A percentile compares a stretch with the other conserved stretches of the same genome.
Conservation (phyloP, 257 asterid species). For the Marsdenia floribunda region DNA sequence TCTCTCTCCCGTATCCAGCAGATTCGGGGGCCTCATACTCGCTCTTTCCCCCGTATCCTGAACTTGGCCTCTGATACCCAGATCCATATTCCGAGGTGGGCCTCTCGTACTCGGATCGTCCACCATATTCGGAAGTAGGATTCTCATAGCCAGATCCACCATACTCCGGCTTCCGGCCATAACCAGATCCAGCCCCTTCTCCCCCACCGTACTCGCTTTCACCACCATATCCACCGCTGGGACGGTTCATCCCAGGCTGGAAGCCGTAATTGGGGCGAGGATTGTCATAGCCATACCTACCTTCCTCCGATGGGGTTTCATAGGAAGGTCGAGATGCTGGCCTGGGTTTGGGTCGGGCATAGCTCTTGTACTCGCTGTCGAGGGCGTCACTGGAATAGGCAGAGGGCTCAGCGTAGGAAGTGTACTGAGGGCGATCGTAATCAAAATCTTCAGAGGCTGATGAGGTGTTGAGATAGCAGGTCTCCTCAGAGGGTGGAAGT, state of each 20-base stretch:
- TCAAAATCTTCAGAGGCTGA: conserved; percentile 56
- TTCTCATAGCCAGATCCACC: not conserved
- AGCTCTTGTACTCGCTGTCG: conserved; percentile 79
- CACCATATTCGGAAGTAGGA: conserved; percentile 9
- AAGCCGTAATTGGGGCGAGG: conserved; percentile 40
- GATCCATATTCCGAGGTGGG: conserved; percentile 3
- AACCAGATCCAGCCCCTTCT: conserved; percentile 16
- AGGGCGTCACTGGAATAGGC: conserved; percentile 69
- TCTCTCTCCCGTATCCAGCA: conserved; percentile 16
- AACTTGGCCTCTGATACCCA: not conserved
- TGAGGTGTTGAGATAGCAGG: conserved; percentile 57
- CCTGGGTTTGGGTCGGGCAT: conserved; percentile 57
- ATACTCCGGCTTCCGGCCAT: conserved; percentile 11
- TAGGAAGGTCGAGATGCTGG: conserved; percentile 28
- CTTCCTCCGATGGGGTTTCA: conserved; percentile 23
- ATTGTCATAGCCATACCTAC: conserved; percentile 28
- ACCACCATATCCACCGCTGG: conserved; percentile 30
- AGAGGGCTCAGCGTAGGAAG: conserved; percentile 67
- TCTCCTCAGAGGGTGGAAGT: conserved; percentile 66
- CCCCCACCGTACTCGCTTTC: conserved; percentile 29
- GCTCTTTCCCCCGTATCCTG: conserved; percentile 25
- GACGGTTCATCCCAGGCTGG: conserved; percentile 38
- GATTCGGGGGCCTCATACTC: conserved; percentile 8
- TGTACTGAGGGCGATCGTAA: conserved; percentile 72
- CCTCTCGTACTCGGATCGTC: no score